Percentiles rank a stretch among this genome's conserved stretches.
Evolutionary conservation across 768 basidiomycete species (phyloP).

Genomic region (Boletus pseudopeckii): DNA sequence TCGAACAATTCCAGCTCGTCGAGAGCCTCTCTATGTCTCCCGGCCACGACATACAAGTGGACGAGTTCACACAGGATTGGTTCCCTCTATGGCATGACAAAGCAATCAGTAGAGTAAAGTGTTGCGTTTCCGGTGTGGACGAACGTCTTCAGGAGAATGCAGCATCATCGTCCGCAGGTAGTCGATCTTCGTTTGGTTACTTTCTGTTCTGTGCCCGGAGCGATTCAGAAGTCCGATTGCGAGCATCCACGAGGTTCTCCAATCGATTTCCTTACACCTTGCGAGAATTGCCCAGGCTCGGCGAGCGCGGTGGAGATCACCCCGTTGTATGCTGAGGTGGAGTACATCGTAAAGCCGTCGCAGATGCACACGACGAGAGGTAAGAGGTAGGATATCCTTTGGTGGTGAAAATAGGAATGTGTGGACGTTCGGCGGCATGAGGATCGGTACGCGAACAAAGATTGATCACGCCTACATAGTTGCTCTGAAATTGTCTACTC

Average conservation of each 20-base stretch:
- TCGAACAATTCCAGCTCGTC: slow-evolving; percentile 84
- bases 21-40: slow-evolving; percentile 64
- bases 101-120: slow-evolving; percentile 11
- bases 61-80: slow-evolving; percentile 71
- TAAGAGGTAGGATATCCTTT: slow-evolving; percentile 45
- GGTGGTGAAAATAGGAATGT: slow-evolving; percentile 62
- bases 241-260: slow-evolving; percentile 68
- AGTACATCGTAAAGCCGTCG: slow-evolving; percentile 73
- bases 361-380: slow-evolving; percentile 67
- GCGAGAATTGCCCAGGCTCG: slow-evolving; percentile 72
- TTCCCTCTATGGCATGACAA: slow-evolving; percentile 52
- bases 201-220: slow-evolving; percentile 26
- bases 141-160: slow-evolving; percentile 62
- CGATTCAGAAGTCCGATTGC: slow-evolving; percentile 55
- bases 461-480: background rate
- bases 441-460: background rate
- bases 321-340: slow-evolving; percentile 64
- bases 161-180: slow-evolving; percentile 72
- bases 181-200: slow-evolving; percentile 42
- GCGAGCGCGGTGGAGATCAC: slow-evolving; percentile 59
- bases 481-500: background rate
- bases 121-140: slow-evolving; percentile 19
- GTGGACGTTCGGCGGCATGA: slow-evolving; percentile 32
- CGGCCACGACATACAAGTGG: slow-evolving; percentile 57
- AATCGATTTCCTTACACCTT: slow-evolving; percentile 74